These are phyloP conservation scores for Persicaria tinctoria DNA, from an alignment of 148 eudicot genomes.

Conservation along the genomic window DNA sequence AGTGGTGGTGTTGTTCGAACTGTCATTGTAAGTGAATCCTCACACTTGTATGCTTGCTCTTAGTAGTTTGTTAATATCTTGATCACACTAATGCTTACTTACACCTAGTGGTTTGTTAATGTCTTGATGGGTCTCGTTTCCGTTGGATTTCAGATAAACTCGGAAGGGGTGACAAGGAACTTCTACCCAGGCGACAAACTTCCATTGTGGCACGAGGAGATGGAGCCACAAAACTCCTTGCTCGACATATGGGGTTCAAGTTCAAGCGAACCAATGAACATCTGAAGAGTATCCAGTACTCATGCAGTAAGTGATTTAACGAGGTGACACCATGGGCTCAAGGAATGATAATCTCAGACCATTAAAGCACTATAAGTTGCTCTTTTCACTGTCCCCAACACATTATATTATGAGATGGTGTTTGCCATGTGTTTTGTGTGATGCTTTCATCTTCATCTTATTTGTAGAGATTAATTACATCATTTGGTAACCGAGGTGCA, in stretches of 20 bases:
- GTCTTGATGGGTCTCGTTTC: neutral
- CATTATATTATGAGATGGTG: neutral
- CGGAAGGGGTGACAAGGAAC: constrained; percentile 65
- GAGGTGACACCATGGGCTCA: neutral
- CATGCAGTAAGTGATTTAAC: neutral
- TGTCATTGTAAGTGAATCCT: constrained; percentile 51
- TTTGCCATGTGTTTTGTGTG: neutral
- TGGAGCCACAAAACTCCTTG: constrained; percentile 58
- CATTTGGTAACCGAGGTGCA: neutral
- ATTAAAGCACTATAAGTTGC: too few species aligned
- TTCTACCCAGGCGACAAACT: constrained; percentile 73
- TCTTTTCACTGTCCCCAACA: neutral
- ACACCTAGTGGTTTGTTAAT: neutral
- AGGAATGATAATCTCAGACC: neutral
- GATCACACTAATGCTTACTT: neutral
- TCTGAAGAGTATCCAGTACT: neutral
- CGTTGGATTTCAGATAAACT: constrained; percentile 44
- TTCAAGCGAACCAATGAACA: constrained; percentile 46
- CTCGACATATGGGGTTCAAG: constrained; percentile 46
- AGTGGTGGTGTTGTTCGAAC: constrained; percentile 98
- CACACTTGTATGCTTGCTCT: neutral
- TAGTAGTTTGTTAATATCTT: neutral
- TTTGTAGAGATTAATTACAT: neutral
- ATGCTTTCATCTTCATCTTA: neutral
- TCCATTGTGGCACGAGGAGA: constrained; percentile 78